Evolutionary conservation across 2,329 filamentous ascomycete species (phyloP).

Genomic region (Scytalidium sp.): DNA sequence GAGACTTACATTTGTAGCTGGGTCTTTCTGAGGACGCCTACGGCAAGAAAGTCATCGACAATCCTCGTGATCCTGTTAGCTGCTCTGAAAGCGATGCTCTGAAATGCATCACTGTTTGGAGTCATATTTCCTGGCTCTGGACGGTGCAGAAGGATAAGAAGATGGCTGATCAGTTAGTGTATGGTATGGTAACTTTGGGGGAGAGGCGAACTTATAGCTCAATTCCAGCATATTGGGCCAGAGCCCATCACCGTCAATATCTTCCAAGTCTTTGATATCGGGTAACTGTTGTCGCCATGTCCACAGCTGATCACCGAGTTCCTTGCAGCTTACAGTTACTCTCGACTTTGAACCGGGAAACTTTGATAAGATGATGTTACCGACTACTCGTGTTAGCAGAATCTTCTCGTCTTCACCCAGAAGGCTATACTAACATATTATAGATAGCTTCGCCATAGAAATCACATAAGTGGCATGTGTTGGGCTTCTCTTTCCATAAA

Average conservation of each 20-base stretch:
- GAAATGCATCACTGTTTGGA: not conserved
- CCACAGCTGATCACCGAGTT: not conserved
- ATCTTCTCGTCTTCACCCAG: not conserved
- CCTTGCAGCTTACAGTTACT: not conserved
- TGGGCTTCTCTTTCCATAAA: not conserved
- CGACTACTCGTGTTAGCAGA: not conserved
- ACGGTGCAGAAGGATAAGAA: not conserved
- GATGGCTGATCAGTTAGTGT: not conserved
- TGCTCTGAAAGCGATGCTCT: not conserved
- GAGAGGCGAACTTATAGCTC: not conserved
- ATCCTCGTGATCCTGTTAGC: not conserved
- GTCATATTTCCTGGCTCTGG: not conserved
- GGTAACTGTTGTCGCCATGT: not conserved
- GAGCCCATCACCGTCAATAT: not conserved
- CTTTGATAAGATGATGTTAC: not conserved
- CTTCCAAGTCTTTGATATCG: not conserved
- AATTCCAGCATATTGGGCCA: not conserved
- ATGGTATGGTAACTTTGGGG: not conserved
- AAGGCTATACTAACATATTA: not conserved
- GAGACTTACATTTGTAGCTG: not conserved
- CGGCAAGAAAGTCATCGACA: not conserved
- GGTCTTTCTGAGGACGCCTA: not conserved
- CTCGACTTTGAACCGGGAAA: not conserved
- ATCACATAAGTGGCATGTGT: not conserved
- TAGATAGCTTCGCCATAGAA: not conserved